Conservation (phyloP, 2,329 filamentous ascomycete species). For the Fusarium cicatricum region DNA sequence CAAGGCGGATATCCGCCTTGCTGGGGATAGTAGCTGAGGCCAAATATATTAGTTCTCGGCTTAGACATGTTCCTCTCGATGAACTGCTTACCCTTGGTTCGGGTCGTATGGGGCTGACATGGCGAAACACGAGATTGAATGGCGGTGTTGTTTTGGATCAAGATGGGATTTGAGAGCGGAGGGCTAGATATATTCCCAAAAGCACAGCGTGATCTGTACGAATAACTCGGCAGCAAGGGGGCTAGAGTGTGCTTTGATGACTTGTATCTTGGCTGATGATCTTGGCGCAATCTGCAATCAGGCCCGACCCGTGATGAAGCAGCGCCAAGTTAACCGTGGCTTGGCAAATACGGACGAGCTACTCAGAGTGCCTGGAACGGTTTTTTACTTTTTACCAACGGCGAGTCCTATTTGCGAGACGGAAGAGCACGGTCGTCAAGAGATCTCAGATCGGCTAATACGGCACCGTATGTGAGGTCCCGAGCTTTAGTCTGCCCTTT, state of each 20-base stretch:
- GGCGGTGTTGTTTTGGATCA: background rate
- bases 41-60: background rate
- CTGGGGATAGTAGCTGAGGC: conserved; percentile 29
- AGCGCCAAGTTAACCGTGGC: conserved; percentile 33
- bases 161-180: background rate
- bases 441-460: conserved; percentile 11
- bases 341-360: conserved; percentile 10
- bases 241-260: conserved; percentile 15
- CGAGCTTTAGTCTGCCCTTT: too few species aligned
- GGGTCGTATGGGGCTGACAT: conserved; percentile 31
- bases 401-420: background rate
- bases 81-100: conserved; percentile 21
- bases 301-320: conserved; percentile 6
- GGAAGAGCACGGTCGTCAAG: background rate
- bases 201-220: background rate
- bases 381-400: background rate
- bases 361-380: background rate
- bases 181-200: conserved; percentile 22
- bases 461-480: too few species aligned
- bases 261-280: conserved; percentile 31
- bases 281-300: conserved; percentile 29
- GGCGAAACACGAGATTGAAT: conserved; percentile 1
- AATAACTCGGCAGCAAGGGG: background rate
- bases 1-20: conserved; percentile 54
- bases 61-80: background rate